Conservation (phyloP, 2,329 filamentous ascomycete genomes). For the Colletotrichum shisoi region DNA sequence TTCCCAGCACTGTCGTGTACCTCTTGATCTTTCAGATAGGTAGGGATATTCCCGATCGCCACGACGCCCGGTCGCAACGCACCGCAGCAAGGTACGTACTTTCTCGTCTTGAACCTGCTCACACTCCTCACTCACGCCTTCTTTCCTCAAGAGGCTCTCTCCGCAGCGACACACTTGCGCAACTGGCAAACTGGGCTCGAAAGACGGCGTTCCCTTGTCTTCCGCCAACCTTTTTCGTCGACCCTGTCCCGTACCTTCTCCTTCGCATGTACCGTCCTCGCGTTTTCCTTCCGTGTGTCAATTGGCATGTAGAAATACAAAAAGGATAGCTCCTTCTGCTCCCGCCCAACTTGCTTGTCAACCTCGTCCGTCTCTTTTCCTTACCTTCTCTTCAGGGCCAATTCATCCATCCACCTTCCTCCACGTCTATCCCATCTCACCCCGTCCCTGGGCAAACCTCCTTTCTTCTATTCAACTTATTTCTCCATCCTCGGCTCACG, state of each 20-base stretch:
- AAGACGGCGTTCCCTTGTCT: slow-evolving; percentile 40
- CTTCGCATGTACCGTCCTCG: slow-evolving; percentile 28
- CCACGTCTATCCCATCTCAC: background rate
- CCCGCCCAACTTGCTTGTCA: background rate
- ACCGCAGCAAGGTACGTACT: slow-evolving; percentile 1
- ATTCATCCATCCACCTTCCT: slow-evolving; percentile 20
- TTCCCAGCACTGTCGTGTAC: background rate
- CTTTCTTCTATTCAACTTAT: background rate
- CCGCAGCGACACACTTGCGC: slow-evolving; percentile 21
- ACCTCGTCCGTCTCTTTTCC: background rate
- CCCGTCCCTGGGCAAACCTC: slow-evolving; percentile 16
- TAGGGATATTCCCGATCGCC: slow-evolving; percentile 1
- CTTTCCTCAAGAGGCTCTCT: slow-evolving; percentile 18
- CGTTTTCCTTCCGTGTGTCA: slow-evolving; percentile 37
- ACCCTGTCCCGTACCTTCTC: slow-evolving; percentile 34
- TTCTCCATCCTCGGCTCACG: slow-evolving; percentile 16
- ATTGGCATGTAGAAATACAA: slow-evolving; percentile 34
- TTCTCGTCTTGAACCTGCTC: background rate
- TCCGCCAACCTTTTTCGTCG: slow-evolving; percentile 32
- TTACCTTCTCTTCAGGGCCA: background rate
- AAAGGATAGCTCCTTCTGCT: slow-evolving; percentile 35
- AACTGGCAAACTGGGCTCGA: slow-evolving; percentile 16
- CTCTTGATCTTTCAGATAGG: background rate
- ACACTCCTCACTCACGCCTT: background rate
- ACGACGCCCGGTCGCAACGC: too few relatives aligned